Base-by-base conservation (phyloP, 164 flowering plant genomes). In the Annona squamosa region DNA sequence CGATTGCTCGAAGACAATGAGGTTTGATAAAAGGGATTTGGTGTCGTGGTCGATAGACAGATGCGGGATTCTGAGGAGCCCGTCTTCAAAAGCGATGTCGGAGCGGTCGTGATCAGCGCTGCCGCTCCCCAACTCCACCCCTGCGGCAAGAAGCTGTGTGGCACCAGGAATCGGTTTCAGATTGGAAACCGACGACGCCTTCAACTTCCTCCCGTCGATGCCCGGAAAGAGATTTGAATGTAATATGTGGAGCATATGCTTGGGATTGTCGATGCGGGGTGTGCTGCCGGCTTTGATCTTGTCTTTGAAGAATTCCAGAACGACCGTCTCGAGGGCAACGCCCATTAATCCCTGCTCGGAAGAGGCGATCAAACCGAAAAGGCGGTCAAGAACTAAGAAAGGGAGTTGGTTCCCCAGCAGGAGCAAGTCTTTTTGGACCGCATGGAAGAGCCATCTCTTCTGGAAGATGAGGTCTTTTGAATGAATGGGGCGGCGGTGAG, bases 341-440 rank as follows among this genome's bases (percentile, higher is more conserved):
- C 42, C 37, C 37, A 26, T 26, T 26, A 2, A 41, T 65, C 4
- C 2, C 13, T 16, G n/a, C 37, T 37, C 16, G 19, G 3, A 1
- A 9, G 10, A 37, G n/a, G 44, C 48, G 16, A 67, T 4, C 9
- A 13, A 6, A 19, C 68, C 5, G 59, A 69, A 46, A 1, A 69
- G 7, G 12, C 10, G 6, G 2, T 0, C 3, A 26, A 69, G 18
- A 2, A 69, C 37, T 1, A n/a, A 10, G 41, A 69, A 69, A 48
- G 71, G 71, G 2, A 69, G 56, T 26, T 69, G 71, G 59, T 69
- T 69, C 16, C 47, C 71, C 1, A 69, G 42, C 5, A 69, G 56
- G 17, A 69, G 17, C 59, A 69, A 3, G 59, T 69, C 71, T 5
- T 3, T n/a, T 26, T 4, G 5, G 18, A 69, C 12, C 16, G 47